Conservation (phyloP, 2,329 filamentous ascomycete genomes). For the Colletotrichum coccodes region DNA sequence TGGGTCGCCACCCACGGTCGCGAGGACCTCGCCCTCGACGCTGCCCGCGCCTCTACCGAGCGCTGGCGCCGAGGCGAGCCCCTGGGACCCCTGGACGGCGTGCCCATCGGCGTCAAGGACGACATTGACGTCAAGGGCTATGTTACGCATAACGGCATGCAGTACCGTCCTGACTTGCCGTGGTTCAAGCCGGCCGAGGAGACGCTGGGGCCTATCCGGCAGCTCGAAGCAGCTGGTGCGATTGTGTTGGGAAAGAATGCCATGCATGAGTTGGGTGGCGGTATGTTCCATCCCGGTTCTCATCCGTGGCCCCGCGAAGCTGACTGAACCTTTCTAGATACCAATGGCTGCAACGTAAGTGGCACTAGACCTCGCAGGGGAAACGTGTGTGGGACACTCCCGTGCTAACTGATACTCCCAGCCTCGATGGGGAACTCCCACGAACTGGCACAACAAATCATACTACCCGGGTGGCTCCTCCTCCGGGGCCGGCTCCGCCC, state of each 20-base stretch:
- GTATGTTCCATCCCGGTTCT: constrained; percentile 50
- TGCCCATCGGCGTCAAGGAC: constrained; percentile 87
- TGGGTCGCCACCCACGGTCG: constrained; percentile 74
- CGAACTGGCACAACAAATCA: constrained; percentile 78
- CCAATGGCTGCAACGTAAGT: constrained; percentile 80
- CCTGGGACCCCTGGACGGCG: constrained; percentile 79
- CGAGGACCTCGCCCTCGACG: constrained; percentile 68
- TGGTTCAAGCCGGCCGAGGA: constrained; percentile 61
- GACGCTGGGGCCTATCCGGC: constrained; percentile 77
- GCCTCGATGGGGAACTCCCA: constrained; percentile 76
- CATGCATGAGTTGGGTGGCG: constrained; percentile 83
- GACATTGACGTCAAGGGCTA: constrained; percentile 80
- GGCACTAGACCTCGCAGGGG: neutral
- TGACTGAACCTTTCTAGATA: constrained; percentile 63
- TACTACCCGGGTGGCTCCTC: constrained; percentile 88
- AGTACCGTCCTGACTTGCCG: constrained; percentile 62
- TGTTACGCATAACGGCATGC: constrained; percentile 72
- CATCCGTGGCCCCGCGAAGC: neutral
- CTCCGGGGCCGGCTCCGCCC: constrained; percentile 77
- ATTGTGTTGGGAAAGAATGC: constrained; percentile 80
- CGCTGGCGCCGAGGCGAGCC: constrained; percentile 75
- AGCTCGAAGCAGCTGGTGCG: constrained; percentile 79
- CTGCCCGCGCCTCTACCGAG: constrained; percentile 78
- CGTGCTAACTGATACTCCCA: constrained; percentile 49
- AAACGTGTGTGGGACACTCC: too few species aligned